Evolutionary conservation across 1,139 yeast genomes (phyloP), one percentile per base, ranked within the genome.

Genomic region (Hansenula sp.): DNA sequence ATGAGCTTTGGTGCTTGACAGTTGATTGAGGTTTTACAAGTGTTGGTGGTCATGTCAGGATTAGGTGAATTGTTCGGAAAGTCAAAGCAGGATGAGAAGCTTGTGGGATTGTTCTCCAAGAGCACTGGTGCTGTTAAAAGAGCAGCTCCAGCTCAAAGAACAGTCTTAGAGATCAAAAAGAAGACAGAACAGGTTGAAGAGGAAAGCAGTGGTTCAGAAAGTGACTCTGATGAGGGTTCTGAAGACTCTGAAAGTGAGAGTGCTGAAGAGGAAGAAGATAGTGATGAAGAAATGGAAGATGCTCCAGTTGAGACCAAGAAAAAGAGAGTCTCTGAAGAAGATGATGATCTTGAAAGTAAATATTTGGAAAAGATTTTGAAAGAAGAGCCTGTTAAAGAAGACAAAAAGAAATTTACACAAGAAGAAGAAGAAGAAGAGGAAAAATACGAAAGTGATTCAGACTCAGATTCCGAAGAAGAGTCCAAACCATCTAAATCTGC

Each of bases 341-440:
- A 60, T 28, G 62, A 49, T 9, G 64, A 61, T 37, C 48, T 58
- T 19, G 67, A 62, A 39, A 59, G 50, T 6, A 52, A 42, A 32
- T 51, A 51, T 35, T 47, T 52, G 36, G 53, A 46, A 21, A 56
- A 49, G 31, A 36, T 49, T 11, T 44, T 51, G 13, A 44, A 44
- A 13, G 50, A 48, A n/a, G n/a, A n/a, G n/a, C n/a, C n/a, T n/a
- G 38, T 36, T 32, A 29, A 14, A 3, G 38, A 32, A 25, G 42
- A 38, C 25, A 45, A 43, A 25, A 39, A 50, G 29, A 46, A n/a
- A n/a, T n/a, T n/a, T n/a, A n/a, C n/a, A n/a, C n/a, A n/a, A n/a
- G n/a, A n/a, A n/a, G n/a, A n/a, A n/a, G n/a, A n/a, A n/a, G n/a
- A n/a, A n/a, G n/a, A n/a, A n/a, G n/a, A n/a, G n/a, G n/a, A n/a